Percentiles rank a stretch among this genome's conserved stretches.
These are phyloP conservation scores for Penstemon barbatus DNA, from an alignment of 257 asterid genomes.

Conservation along the genomic window DNA sequence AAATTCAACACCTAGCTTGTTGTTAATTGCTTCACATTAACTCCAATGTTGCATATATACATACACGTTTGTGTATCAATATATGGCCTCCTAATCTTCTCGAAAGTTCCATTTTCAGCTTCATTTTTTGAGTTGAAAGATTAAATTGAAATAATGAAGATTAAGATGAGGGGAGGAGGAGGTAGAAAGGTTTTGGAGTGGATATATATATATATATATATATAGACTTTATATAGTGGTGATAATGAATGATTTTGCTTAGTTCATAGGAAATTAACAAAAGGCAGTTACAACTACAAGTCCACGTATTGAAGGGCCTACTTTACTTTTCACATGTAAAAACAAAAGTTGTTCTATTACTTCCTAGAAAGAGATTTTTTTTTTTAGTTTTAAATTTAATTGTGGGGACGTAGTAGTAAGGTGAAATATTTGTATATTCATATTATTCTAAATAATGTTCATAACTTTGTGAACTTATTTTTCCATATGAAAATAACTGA, in stretches of 20 bases:
- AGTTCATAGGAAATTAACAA: conserved; percentile 40
- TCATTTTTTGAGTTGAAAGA: conserved; percentile 14
- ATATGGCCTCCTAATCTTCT: not conserved
- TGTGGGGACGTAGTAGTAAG: no score
- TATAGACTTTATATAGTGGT: conserved; percentile 25
- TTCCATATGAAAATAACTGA: no score
- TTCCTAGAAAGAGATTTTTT: no score
- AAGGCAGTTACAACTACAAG: conserved; percentile 35
- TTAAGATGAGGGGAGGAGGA: not conserved
- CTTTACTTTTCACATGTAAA: no score
- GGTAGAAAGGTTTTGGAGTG: conserved; percentile 7
- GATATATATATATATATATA: conserved; percentile 8
- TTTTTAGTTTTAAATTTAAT: no score
- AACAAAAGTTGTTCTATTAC: no score
- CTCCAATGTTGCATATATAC: conserved; percentile 26
- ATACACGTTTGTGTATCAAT: conserved; percentile 14
- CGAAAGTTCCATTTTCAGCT: not conserved
- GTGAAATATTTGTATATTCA: no score
- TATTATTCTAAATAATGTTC: no score
- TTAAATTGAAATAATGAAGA: not conserved
- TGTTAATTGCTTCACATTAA: conserved; percentile 29
- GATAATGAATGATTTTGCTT: conserved; percentile 29
- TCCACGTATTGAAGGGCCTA: no score
- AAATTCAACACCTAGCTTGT: conserved; percentile 42
- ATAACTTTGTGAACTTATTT: no score